A percentile compares a stretch with the other conserved stretches of the same genome.
These are phyloP conservation scores for Aegilops tauschii DNA, from an alignment of 176 grass and related monocot genomes.

Conservation along the genomic window DNA sequence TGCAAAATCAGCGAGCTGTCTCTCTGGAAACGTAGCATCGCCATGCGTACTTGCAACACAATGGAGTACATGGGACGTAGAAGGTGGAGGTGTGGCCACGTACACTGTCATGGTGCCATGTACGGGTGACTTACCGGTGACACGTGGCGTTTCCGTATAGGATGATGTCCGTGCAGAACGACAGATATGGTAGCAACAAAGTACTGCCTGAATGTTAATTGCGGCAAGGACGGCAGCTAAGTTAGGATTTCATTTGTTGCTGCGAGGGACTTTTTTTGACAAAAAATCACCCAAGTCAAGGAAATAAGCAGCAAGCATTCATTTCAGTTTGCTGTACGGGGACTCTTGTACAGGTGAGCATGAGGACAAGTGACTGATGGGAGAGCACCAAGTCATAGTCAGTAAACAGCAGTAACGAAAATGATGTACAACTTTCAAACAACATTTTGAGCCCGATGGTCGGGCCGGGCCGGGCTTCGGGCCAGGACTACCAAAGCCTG, in stretches of 20 bases:
- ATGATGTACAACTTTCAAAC: not conserved
- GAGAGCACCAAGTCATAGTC: conserved; percentile 12
- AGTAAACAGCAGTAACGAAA: conserved; percentile 23
- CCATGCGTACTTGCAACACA: too few species aligned
- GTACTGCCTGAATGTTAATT: not conserved
- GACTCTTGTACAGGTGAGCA: too few species aligned
- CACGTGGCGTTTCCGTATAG: not conserved
- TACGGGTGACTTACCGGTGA: too few species aligned
- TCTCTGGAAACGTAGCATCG: too few species aligned
- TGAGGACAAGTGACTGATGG: not conserved
- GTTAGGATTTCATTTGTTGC: not conserved
- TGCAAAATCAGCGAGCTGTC: too few species aligned
- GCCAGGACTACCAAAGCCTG: not conserved
- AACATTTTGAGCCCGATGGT: not conserved
- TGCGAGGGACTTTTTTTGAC: too few species aligned
- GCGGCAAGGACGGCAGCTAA: not conserved
- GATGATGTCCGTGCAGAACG: conserved; percentile 21
- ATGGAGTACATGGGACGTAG: too few species aligned
- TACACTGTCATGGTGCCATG: too few species aligned
- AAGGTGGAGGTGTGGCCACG: too few species aligned
- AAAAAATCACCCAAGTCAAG: too few species aligned
- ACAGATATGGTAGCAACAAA: not conserved
- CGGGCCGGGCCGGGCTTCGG: too few species aligned
- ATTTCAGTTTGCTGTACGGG: conserved; percentile 2
- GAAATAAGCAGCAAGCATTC: not conserved